These are phyloP conservation scores for Pistacia integerrima DNA, from an alignment of 345 rosid species.

Conservation along the genomic window DNA sequence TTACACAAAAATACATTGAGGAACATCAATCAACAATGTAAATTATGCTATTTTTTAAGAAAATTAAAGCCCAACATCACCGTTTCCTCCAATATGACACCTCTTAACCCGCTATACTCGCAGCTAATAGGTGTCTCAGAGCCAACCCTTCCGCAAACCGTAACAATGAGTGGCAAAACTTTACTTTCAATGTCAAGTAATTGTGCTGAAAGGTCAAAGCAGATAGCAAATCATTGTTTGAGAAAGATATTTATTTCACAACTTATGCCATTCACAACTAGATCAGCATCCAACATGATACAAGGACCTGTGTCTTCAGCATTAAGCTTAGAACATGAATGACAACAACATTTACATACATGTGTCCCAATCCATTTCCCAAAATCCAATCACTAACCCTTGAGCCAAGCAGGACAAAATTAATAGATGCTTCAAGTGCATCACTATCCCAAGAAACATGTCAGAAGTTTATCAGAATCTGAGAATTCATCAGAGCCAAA, in stretches of 20 bases:
- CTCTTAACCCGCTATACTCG: slow-evolving; percentile 75
- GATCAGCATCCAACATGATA: background rate
- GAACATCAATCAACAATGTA: background rate
- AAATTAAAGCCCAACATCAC: slow-evolving; percentile 33
- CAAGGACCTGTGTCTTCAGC: background rate
- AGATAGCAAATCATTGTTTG: slow-evolving; percentile 10
- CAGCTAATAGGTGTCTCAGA: slow-evolving; percentile 83
- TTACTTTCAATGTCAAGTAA: slow-evolving; percentile 75
- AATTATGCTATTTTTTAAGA: background rate
- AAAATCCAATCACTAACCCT: background rate
- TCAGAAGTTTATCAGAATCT: background rate
- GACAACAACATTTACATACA: background rate
- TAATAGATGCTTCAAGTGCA: background rate
- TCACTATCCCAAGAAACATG: background rate
- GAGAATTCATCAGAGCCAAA: background rate
- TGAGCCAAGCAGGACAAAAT: background rate
- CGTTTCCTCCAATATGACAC: slow-evolving; percentile 80
- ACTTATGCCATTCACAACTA: background rate
- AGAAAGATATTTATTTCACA: slow-evolving; percentile 1
- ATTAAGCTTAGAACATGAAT: background rate
- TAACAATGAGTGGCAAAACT: slow-evolving; percentile 68
- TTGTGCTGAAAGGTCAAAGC: slow-evolving; percentile 57
- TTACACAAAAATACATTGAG: background rate
- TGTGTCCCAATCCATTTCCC: background rate
- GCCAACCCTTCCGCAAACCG: slow-evolving; percentile 81